Base-by-base conservation (phyloP, 2,329 filamentous ascomycete species). In the Elsinoe fawcettii region DNA sequence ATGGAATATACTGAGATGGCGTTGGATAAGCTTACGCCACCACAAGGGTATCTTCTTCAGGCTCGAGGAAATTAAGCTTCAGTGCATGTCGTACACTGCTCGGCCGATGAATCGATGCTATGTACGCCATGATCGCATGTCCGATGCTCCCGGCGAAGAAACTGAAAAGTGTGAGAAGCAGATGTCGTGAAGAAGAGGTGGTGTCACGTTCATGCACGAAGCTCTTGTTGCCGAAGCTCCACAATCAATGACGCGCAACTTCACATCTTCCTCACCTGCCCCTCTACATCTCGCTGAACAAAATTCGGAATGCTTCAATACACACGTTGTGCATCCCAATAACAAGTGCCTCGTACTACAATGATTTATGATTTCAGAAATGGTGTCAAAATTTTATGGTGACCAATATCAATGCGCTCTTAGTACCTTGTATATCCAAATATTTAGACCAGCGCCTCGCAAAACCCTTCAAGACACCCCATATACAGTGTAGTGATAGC, bases 11-110 rank as follows among this genome's bases (percentile, higher is more conserved):
- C 30, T n/a, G 34, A 12, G 39, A 7, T 43, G 59, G 57, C 30
- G 41, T 12, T n/a, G 41, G 22, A 46, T 46, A 25, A 62, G 73
- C 89, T 74, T 80, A 96, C 91, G 90, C 90, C 66, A 96, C 78
- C 55, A 96, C 83, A 61, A 99, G 77, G 65, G 88, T 90, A 66
- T 95, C 87, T 60, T 90, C 83, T 53, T 88, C 82, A 3, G 82
- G 75, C 43, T 82, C 80, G 54, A 95, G 76, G 65, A 97, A 85
- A 65, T 83, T 84, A 60, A 92, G 80, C 68, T 86, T 88, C 63
- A 97, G 72, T 12, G 91, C 92, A 80, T 96, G 88, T 57, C 91
- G 85, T 62, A 96, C 85, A 75, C 90, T 95, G 70, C 89, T 96
- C 22, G 93, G 87, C 65, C 85, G 82, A 72, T 99, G 93, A 58